Evolutionary conservation across 192 early-diverging fungal genomes (phyloP).

Genomic region (Rhizoclosmatium globosum): DNA sequence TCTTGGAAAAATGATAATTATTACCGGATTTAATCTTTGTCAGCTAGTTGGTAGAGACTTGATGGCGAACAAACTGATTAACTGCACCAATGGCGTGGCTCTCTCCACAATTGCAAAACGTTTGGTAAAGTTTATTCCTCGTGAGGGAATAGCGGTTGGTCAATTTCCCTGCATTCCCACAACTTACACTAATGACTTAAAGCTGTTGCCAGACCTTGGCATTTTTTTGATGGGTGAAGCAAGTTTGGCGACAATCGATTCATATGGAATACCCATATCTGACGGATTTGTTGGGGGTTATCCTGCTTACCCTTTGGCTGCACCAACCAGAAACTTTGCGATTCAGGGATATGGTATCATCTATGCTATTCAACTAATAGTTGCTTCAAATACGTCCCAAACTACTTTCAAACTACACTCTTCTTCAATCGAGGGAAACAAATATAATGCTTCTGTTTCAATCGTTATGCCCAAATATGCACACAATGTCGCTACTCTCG

Average conservation of each 20-base stretch:
- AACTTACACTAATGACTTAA: neutral
- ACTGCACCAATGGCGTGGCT: neutral
- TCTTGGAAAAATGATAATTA: conserved; percentile 17
- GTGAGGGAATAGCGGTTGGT: neutral
- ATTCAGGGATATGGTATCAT: conserved; percentile 10
- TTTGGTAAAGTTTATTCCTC: too few relatives aligned
- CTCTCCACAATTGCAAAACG: neutral
- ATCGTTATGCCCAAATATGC: neutral
- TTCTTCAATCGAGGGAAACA: neutral
- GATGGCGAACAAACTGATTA: conserved; percentile 21
- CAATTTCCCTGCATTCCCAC: conserved; percentile 18
- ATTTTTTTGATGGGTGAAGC: conserved; percentile 12
- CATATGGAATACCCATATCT: conserved; percentile 24
- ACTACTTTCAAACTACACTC: too few relatives aligned
- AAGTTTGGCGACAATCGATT: neutral
- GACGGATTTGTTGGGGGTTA: conserved; percentile 35
- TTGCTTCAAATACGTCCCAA: neutral
- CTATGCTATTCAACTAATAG: neutral
- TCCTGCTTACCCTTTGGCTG: conserved; percentile 10
- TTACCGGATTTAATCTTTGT: neutral
- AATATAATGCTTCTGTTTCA: neutral
- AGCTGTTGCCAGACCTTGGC: neutral
- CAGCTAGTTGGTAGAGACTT: conserved; percentile 25
- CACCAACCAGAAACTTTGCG: neutral
- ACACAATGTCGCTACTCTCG: neutral